Evolutionary conservation across 768 basidiomycete species (phyloP).

Genomic region (Mycena maculata): DNA sequence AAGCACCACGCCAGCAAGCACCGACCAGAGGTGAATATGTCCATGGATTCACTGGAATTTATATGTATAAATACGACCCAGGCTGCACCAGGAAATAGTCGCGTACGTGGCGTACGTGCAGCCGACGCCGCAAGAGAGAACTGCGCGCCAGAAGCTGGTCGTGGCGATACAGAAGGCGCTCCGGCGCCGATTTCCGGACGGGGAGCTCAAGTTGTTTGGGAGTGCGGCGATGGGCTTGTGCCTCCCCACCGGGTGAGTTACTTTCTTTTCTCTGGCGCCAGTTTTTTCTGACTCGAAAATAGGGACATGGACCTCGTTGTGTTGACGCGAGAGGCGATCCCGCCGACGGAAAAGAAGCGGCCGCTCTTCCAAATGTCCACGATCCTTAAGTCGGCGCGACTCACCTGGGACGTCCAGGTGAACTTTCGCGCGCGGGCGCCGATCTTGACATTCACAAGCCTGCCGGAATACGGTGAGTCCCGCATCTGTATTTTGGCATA

Average conservation of each 20-base stretch:
- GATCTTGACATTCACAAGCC: constrained; percentile 69
- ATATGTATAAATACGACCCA: constrained; percentile 35
- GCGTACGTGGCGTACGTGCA: constrained; percentile 66
- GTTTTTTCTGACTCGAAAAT: not conserved
- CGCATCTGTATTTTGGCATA: not conserved
- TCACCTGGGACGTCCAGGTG: constrained; percentile 53
- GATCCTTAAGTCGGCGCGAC: constrained; percentile 54
- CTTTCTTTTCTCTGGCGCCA: not conserved
- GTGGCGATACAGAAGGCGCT: constrained; percentile 59
- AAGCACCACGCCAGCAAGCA: not conserved
- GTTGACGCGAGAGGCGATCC: constrained; percentile 41
- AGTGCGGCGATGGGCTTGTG: constrained; percentile 67
- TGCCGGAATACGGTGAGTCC: constrained; percentile 50
- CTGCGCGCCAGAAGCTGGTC: constrained; percentile 58
- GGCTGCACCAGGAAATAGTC: constrained; percentile 73
- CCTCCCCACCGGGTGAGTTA: constrained; percentile 52
- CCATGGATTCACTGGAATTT: not conserved
- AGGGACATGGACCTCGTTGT: constrained; percentile 77
- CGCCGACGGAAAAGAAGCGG: constrained; percentile 49
- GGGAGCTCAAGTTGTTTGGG: constrained; percentile 67
- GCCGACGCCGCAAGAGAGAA: constrained; percentile 64
- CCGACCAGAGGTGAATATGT: constrained; percentile 19
- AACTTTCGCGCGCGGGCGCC: constrained; percentile 60
- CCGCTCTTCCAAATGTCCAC: constrained; percentile 61
- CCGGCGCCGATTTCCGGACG: constrained; percentile 55